Percentiles rank a stretch among this genome's conserved stretches.
These are phyloP conservation scores for Magnaporthiopsis poae DNA, from an alignment of 2,329 filamentous ascomycete genomes.

Conservation along the genomic window DNA sequence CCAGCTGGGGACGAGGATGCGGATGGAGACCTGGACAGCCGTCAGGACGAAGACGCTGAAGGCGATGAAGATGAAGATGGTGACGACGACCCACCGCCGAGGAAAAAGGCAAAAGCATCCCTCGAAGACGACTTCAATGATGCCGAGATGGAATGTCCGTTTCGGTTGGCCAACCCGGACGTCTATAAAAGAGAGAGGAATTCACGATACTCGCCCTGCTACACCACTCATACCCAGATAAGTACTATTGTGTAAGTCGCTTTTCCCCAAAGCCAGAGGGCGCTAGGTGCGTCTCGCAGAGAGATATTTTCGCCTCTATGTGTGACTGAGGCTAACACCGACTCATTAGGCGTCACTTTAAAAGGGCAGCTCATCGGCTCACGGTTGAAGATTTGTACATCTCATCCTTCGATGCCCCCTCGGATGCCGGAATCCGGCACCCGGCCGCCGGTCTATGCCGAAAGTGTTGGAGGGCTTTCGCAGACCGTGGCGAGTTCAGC, in stretches of 20 bases:
- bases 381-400: conserved; percentile 16
- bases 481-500: conserved; percentile 16
- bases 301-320: no score
- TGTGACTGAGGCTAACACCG: neutral
- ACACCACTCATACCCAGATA: conserved; percentile 23
- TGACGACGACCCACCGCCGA: conserved; percentile 6
- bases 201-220: conserved; percentile 22
- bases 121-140: conserved; percentile 16
- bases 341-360: conserved; percentile 21
- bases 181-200: conserved; percentile 17
- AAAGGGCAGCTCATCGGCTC: conserved; percentile 22
- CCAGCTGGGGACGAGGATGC: no score
- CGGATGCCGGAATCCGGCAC: conserved; percentile 16
- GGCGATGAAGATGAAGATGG: neutral
- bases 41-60: neutral
- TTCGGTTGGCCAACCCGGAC: conserved; percentile 14
- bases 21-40: conserved; percentile 1
- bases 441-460: conserved; percentile 23
- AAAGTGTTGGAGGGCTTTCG: conserved; percentile 23
- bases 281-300: no score
- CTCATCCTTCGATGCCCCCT: conserved; percentile 22
- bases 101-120: conserved; percentile 3
- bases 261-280: no score
- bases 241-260: conserved; percentile 24
- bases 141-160: conserved; percentile 18